Percentiles rank a stretch among this genome's conserved stretches.
Conservation (phyloP, 805 yeast genomes). For the Diddensiella santjacobensis region DNA sequence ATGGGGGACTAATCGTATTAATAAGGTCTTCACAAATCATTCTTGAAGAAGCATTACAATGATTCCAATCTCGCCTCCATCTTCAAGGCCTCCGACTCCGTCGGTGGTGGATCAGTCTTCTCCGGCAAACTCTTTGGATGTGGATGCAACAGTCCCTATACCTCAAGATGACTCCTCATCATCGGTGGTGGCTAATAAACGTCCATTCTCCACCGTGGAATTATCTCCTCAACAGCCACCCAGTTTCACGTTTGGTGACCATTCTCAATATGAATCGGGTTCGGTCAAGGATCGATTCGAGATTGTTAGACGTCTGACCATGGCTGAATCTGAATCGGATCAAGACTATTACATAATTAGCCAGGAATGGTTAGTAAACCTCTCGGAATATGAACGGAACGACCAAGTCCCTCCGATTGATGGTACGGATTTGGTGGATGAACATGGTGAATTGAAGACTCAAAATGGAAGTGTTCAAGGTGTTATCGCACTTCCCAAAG, state of each 20-base stretch:
- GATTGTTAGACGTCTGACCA: background rate
- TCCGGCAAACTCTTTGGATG: background rate
- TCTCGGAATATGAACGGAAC: background rate
- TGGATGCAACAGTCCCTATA: background rate
- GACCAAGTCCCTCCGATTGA: background rate
- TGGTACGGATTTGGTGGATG: background rate
- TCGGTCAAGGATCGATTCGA: background rate
- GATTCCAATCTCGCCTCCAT: conserved; percentile 3
- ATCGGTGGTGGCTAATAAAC: conserved; percentile 4
- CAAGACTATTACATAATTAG: background rate
- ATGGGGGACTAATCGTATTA: no score
- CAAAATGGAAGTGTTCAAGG: background rate
- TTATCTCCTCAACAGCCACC: conserved; percentile 7
- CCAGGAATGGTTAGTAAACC: background rate
- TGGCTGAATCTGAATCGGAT: background rate
- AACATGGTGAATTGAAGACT: background rate
- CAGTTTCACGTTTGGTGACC: background rate
- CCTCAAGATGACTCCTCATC: background rate
- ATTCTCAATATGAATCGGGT: background rate
- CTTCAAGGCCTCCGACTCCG: conserved; percentile 7
- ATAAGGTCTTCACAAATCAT: no score
- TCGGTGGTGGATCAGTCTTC: background rate
- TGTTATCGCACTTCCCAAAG: background rate
- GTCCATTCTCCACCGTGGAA: conserved; percentile 10
- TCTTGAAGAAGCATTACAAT: no score